Evolutionary conservation across 306 rosid species (phyloP), one percentile per base, ranked within the genome.

Genomic region (Quercus dentata): DNA sequence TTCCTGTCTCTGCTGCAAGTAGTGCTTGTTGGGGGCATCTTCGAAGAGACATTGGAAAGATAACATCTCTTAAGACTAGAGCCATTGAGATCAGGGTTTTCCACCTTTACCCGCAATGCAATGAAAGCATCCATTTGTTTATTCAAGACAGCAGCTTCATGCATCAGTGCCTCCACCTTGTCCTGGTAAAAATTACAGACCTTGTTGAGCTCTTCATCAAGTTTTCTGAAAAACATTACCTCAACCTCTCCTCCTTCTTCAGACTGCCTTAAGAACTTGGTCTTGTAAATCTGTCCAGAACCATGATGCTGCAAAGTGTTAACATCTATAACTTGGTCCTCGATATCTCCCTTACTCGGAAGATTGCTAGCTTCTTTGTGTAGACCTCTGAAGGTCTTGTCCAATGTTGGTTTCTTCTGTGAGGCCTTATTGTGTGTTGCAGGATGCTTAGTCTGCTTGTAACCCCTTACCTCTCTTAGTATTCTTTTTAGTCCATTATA

Each of bases 141-240:
- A 76, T 83, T 77, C 89, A 92, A 75, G 78, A 73, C 82, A 35
- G 46, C 80, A 46, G 76, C 87, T 87, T 90, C 94, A 65, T 81
- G 76, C 73, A 71, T 69, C 41, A 75, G 81, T 74, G 85, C 89
- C 64, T 87, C 81, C 73, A 82, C 89, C 83, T 83, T 88, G 68
- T 85, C 92, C 61, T 85, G 82, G 75, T 85, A 87, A 72, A 88
- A 90, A 31, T 56, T 78, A 74, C 85, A 90, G 61, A 87, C 97
- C 77, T 90, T 88, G 73, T 88, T 84, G 81, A 90, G 90, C 83
- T 92, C 91, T 73, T 87, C 87, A 73, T 92, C 94, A 41, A 92
- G 97, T 81, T 92, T 87, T 77, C 68, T 41, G 68, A 90, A 88
- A 75, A 92, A 79, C 55, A 76, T 71, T 46, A 38, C 81, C 81